Percentiles rank a stretch among this genome's conserved stretches.
Evolutionary conservation across 2,329 filamentous ascomycete genomes (phyloP).

Genomic region (Aspergillus costaricaensis): DNA sequence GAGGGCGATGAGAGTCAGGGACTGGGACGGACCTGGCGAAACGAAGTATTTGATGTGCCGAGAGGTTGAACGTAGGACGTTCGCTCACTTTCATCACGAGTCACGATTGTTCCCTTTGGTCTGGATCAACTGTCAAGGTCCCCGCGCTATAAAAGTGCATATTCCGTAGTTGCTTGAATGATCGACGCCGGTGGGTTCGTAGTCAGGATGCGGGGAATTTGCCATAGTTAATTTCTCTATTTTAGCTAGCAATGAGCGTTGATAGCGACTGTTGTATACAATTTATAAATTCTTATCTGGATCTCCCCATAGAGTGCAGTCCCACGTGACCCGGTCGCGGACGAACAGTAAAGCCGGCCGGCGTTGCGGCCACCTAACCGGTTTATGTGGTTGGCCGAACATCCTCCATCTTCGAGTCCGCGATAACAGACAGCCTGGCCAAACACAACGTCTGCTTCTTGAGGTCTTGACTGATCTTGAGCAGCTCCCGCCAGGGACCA

Average conservation of each 20-base stretch:
- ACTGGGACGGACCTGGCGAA: conserved; percentile 65
- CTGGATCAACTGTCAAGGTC: neutral
- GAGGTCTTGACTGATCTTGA: conserved; percentile 25
- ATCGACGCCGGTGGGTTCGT: neutral
- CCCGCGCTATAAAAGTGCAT: neutral
- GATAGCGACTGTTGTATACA: neutral
- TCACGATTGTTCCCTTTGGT: neutral
- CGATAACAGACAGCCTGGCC: conserved; percentile 6
- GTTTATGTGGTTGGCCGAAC: conserved; percentile 7
- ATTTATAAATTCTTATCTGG: neutral
- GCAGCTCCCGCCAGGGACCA: neutral
- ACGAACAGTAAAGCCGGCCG: conserved; percentile 10
- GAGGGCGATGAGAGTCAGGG: conserved; percentile 65
- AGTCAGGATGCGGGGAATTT: neutral
- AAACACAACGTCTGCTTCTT: conserved; percentile 11
- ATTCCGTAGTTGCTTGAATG: neutral
- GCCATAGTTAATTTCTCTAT: neutral
- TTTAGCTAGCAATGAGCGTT: neutral
- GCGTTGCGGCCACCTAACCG: conserved; percentile 29
- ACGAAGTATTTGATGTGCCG: conserved; percentile 71
- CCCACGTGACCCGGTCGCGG: conserved; percentile 21
- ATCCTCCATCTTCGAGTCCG: conserved; percentile 3
- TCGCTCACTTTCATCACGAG: neutral
- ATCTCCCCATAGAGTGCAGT: too few relatives aligned
- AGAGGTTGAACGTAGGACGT: conserved; percentile 11